Base-by-base conservation (phyloP, 352 stramenopile species). In the Globisporangium spiculum region DNA sequence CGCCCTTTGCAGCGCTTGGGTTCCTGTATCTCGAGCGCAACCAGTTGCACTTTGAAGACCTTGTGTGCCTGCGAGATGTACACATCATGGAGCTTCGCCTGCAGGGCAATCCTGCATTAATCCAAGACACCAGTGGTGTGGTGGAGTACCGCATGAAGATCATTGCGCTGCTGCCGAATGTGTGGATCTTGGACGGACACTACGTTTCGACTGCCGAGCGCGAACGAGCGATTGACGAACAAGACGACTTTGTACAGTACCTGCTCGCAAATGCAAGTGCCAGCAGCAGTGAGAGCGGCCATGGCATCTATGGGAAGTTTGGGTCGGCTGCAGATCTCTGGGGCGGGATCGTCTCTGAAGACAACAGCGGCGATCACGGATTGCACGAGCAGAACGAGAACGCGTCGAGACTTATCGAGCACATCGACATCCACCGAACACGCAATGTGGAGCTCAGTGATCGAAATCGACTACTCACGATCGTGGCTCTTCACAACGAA, bases 21-120 rank as follows among this genome's bases (percentile, higher is more conserved):
- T 92, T 89, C 54, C 70, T 92, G 24, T 63, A 75, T 20, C 60
- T 91, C n/a, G 77, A 88, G 67, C 57, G 75, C 63, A 88, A 82
- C 60, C 72, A 70, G 22, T 59, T 90, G 6, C 60, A 16, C 9
- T 88, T 90, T 62, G 66, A 77, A 34, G 81, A 88, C 59, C 69
- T 92, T 55, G 74, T 81, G 7, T 80, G 72, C 41, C 73, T 92
- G 18, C 79, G 83, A 2, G 78, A 89, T 32, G 73, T 88, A 18
- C 78, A 90, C 61, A 69, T 91, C 16, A 54, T 90, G 27, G 82
- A 91, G 26, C 38, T 92, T 8, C 72, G 73, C 4, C 58, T 90
- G 36, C 7, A 61, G 24, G 81, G 75, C 18, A 90, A 91, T 16
- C 24, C 63, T 26, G 36, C 50, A 20, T 63, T 90, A 24, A 7